Evolutionary conservation across 2,329 filamentous ascomycete genomes (phyloP), one percentile per base, ranked within the genome.

Genomic region (Fusarium transvaalense): DNA sequence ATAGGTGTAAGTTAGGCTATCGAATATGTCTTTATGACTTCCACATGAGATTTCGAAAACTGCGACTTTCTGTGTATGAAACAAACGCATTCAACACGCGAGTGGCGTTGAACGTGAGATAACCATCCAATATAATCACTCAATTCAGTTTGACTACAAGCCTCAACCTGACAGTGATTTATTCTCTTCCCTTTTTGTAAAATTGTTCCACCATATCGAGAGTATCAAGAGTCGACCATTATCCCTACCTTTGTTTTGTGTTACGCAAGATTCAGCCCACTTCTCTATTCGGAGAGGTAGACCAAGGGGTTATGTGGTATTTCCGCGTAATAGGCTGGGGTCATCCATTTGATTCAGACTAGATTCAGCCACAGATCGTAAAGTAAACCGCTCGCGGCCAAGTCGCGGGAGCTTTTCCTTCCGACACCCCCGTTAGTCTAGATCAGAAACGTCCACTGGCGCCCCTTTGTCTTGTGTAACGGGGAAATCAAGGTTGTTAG

Each of bases 311-410:
- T 9, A 43, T 21, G 17, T 29, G 38, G 17, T 54, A 23, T 35
- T 46, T 42, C 42, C 29, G 47, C 31, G 15, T 39, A 13, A 55
- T 14, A 21, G 17, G 6, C n/a, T 31, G 13, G 14, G 31, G 25
- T 13, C 4, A 17, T 17, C 14, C 48, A 15, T 45, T 31, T 27
- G 51, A 34, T 35, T 9, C 23, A 27, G 34, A 10, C 23, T 9
- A 35, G 47, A 50, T 50, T 25, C 7, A 50, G 25, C 27, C 21
- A 39, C n/a, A 17, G 25, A 52, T 51, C 23, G 32, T 51, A 50
- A 50, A 38, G 17, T 50, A 38, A 42, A 50, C 32, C 48, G 45
- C 17, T 58, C 39, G 61, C 61, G 46, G 51, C 23, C 47, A 51
- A 54, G 47, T 6, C 6, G 7, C 32, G 25, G 45, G 23, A 48